Evolutionary conservation across 2,329 filamentous ascomycete genomes (phyloP).

Genomic region (Didymella glomerata): DNA sequence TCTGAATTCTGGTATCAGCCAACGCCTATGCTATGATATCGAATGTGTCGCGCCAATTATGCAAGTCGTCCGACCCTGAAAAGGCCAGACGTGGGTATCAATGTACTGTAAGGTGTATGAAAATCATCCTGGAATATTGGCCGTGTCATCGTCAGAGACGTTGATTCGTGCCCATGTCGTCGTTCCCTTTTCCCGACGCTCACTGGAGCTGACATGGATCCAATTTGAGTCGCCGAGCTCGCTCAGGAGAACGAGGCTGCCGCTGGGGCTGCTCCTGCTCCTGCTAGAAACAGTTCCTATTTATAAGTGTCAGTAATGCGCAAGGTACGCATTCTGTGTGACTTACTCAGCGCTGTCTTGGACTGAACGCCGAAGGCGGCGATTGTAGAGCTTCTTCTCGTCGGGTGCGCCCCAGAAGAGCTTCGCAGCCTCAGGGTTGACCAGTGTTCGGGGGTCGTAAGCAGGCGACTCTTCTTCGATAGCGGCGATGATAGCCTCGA

Average conservation of each 20-base stretch:
- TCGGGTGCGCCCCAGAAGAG: conserved; percentile 84
- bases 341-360: conserved; percentile 61
- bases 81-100: conserved; percentile 40
- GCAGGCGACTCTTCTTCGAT: conserved; percentile 89
- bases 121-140: conserved; percentile 30
- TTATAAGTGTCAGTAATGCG: not conserved
- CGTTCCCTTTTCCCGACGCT: too few relatives aligned
- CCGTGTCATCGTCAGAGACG: conserved; percentile 27
- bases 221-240: too few relatives aligned
- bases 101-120: conserved; percentile 28
- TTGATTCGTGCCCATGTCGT: not conserved
- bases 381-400: conserved; percentile 84
- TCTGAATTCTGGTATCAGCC: not conserved
- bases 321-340: not conserved
- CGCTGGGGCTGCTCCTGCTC: not conserved
- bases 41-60: conserved; percentile 35
- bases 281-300: conserved; percentile 37
- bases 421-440: conserved; percentile 85
- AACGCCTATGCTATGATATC: conserved; percentile 29
- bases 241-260: too few relatives aligned
- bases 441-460: conserved; percentile 88
- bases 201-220: too few relatives aligned
- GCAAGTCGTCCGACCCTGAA: conserved; percentile 29
- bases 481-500: conserved; percentile 80
- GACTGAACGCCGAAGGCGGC: conserved; percentile 79